Base-by-base conservation (phyloP, 2,329 filamentous ascomycete genomes). In the Chrysoporthe austroafricana region DNA sequence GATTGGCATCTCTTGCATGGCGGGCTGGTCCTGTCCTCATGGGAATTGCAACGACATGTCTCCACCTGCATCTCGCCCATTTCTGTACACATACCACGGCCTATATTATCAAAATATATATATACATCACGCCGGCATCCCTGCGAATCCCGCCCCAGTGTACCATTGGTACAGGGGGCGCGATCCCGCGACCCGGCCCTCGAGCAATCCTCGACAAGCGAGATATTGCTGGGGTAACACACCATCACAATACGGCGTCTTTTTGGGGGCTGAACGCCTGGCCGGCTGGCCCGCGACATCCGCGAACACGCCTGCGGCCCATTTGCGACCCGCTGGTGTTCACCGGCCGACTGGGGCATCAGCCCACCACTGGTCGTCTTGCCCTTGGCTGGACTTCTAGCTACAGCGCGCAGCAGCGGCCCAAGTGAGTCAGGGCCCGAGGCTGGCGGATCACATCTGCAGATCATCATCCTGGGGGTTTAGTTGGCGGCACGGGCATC, bases 241-340 rank as follows among this genome's bases (percentile, higher is more conserved):
- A 57, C 54, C 54, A 36, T 39, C 34, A 21, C 34, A 5, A 57
- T 34, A 16, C 13, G 13, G 21, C 26, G 4, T 6, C 4, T 16
- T n/a, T 8, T 57, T 57, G 54, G 54, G 54, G 54, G 54, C 54
- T 39, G 54, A 34, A 18, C 54, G 54, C 54, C 54, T 57, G 32
- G 5, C 2, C 13, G 54, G 32, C 54, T 39, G 6, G 54, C 18
- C 54, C 34, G 34, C 34, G n/a, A n/a, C 7, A 57, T 7, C 54
- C 54, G 54, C 32, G 54, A 39, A 13, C 50, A 3, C 26, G 7
- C 26, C 13, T 54, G 50, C 50, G 13, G 26, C 50, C 50, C 50
- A 54, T 34, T 9, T 21, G 50, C 50, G 50, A 26, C 16, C 50
- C 32, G 11, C 50, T 54, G 50, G 9, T 16, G 11, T 54, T 21